Percentiles rank a stretch among this genome's conserved stretches.
Evolutionary conservation across 352 stramenopile species (phyloP).

Genomic region (Phytophthora multivora): DNA sequence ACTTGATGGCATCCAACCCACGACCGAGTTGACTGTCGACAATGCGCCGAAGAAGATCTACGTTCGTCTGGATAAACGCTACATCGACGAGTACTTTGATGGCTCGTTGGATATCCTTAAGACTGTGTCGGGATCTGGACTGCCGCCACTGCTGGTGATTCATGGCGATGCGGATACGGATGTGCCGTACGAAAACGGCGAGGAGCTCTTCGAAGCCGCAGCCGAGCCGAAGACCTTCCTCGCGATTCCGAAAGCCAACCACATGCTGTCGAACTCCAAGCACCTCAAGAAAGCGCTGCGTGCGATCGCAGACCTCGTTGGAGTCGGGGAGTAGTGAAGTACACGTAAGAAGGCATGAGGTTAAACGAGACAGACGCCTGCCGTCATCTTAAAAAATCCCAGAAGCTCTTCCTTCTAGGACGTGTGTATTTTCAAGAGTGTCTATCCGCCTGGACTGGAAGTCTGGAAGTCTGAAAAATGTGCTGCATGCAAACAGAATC

Average conservation of each 20-base stretch:
- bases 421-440: background rate
- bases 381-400: background rate
- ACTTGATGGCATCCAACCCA: constrained; percentile 38
- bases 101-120: constrained; percentile 49
- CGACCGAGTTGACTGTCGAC: constrained; percentile 19
- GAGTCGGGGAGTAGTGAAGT: background rate
- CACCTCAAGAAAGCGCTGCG: constrained; percentile 71
- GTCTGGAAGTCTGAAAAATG: constrained; percentile 9
- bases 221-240: constrained; percentile 63
- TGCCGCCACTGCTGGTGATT: constrained; percentile 64
- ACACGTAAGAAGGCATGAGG: too few relatives aligned
- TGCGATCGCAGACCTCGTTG: constrained; percentile 47
- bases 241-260: constrained; percentile 64
- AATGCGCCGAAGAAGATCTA: constrained; percentile 52
- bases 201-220: constrained; percentile 61
- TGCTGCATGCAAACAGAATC: background rate
- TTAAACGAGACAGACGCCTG: too few relatives aligned
- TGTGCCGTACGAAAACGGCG: constrained; percentile 58
- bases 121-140: constrained; percentile 24
- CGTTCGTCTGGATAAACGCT: constrained; percentile 49
- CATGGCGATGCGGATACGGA: constrained; percentile 66
- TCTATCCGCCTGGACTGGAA: constrained; percentile 14
- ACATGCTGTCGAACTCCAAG: constrained; percentile 77
- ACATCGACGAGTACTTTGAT: constrained; percentile 59
- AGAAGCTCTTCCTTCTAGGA: background rate